These are phyloP conservation scores for Psilocybe subaeruginosa DNA, from an alignment of 768 basidiomycete genomes.

Conservation along the genomic window DNA sequence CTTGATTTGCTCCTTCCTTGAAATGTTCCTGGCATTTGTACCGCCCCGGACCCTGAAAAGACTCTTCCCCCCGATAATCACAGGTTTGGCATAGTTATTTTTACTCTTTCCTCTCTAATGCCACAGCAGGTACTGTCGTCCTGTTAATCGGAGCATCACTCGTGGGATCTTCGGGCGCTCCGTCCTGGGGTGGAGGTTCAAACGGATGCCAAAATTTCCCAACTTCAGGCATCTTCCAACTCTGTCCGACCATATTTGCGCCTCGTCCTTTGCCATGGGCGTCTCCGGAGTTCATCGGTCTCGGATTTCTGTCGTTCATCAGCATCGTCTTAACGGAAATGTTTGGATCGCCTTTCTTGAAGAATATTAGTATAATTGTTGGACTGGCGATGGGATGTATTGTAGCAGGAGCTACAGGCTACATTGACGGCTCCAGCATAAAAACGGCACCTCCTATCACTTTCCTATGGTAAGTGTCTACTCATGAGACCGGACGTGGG, in stretches of 20 bases:
- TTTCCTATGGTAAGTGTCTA: constrained; percentile 50
- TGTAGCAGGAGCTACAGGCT: constrained; percentile 76
- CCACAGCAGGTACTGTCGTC: constrained; percentile 65
- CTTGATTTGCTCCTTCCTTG: constrained; percentile 74
- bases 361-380: constrained; percentile 78
- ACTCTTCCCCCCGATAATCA: constrained; percentile 80
- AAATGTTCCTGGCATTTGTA: constrained; percentile 74
- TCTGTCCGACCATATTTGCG: constrained; percentile 72
- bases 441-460: constrained; percentile 73
- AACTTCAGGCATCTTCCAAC: constrained; percentile 60
- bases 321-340: constrained; percentile 79
- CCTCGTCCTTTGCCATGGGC: constrained; percentile 64
- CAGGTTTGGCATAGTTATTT: constrained; percentile 40
- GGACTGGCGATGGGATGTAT: constrained; percentile 78
- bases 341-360: constrained; percentile 83
- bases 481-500: too few species aligned
- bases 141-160: constrained; percentile 79
- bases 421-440: constrained; percentile 70
- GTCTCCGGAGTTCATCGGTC: constrained; percentile 79
- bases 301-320: constrained; percentile 82
- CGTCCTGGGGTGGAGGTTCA: constrained; percentile 83
- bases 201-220: constrained; percentile 67
- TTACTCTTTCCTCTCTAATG: not conserved
- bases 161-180: constrained; percentile 71
- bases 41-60: constrained; percentile 59